Base-by-base conservation (phyloP, 139 green algal species). In the Chlorella sorokiniana region DNA sequence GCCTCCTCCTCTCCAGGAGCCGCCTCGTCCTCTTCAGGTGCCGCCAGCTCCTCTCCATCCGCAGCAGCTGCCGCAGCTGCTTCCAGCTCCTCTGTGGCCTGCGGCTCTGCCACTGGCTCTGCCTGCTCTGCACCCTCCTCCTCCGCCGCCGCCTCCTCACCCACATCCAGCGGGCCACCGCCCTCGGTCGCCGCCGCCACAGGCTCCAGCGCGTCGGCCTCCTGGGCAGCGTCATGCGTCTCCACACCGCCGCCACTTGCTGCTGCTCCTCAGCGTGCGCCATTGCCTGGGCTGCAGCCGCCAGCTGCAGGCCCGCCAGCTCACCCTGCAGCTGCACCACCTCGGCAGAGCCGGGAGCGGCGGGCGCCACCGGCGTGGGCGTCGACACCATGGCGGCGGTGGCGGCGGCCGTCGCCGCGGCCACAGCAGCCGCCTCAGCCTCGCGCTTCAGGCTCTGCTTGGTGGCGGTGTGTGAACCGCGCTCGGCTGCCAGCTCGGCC, bases 281-380 rank as follows among this genome's bases (percentile, higher is more conserved):
- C 69, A 73, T 37, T 38, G 51, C n/a, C 1, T 27, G 44, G 42
- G 51, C 44, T 1, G 27, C 69, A 7, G 38, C 69, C 29, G 71
- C 71, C 35, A 78, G 35, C 48, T 78, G 71, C 51, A 78, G 71
- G 33, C 33, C 23, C 18, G 48, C 31, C 35, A 78, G 31, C 48
- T 48, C 48, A 23, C n/a, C 48, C 48, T 78, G 33, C 48, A 78
- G 18, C 16, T 31, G n/a, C n/a, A 40, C 4, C 48, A 61, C 69
- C 44, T 63, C 25, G 48, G 48, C 48, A 16, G 16, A 56, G 48
- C 48, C 6, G 56, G 56, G 56, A 29, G 56, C 56, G 56, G 18
- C 56, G n/a, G 56, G 56, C 18, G 56, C 16, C 18, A 22, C 16
- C 56, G 56, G 18, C 29, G 48, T 11, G 48, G 11, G 14, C 16